phyloP scores from a whole-genome alignment of 129 eudicot species.

The Glebionis coronaria region DNA sequence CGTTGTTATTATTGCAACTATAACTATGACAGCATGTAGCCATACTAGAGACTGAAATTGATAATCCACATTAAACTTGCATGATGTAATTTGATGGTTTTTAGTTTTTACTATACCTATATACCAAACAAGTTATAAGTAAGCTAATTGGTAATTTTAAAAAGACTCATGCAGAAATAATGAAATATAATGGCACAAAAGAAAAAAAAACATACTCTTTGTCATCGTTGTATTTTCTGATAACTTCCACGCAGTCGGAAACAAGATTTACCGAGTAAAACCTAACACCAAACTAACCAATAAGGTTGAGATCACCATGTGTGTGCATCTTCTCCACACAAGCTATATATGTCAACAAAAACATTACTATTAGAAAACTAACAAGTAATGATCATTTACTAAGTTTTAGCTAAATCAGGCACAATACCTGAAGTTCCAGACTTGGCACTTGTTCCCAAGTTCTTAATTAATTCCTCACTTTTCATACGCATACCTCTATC shows the following conservation, averaged over 20 bases:
- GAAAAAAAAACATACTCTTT: constrained; percentile 58
- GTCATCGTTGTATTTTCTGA: constrained; percentile 95
- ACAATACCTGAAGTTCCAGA: constrained; percentile 95
- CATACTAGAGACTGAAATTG: no score
- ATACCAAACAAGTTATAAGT: constrained; percentile 42
- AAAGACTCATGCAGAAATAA: not conserved
- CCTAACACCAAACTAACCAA: constrained; percentile 98
- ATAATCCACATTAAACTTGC: not conserved
- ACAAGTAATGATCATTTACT: not conserved
- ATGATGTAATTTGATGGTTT: no score
- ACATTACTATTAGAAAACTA: not conserved
- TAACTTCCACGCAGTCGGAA: constrained; percentile 94
- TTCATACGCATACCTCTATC: constrained; percentile 98
- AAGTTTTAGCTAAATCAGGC: constrained; percentile 4
- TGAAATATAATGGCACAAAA: constrained; percentile 3
- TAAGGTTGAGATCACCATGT: constrained; percentile 89
- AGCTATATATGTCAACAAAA: constrained; percentile 42
- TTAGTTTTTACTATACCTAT: no score
- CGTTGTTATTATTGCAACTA: no score
- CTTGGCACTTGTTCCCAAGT: constrained; percentile 93
- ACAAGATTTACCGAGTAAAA: constrained; percentile 96
- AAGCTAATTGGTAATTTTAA: constrained; percentile 8
- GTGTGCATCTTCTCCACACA: constrained; percentile 98
- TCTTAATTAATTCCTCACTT: constrained; percentile 90
- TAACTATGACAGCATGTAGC: no score